Percentiles rank a stretch among this genome's conserved stretches.
Evolutionary conservation across 495 filamentous ascomycete genomes (phyloP).

Genomic region (Oidiodendron maius): DNA sequence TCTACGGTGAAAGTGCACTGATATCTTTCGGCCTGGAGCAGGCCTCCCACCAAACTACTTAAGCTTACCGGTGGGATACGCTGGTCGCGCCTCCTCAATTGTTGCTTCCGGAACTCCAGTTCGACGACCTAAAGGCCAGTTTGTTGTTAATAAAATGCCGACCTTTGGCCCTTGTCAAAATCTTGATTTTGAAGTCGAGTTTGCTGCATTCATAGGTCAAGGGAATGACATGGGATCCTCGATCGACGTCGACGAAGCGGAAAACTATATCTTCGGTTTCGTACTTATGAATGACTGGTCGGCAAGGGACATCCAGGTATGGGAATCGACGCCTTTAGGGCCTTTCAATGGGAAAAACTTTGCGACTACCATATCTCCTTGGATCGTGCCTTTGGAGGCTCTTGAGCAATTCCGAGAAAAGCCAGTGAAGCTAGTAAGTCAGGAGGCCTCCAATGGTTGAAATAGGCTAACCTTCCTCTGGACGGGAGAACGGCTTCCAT

Average conservation of each 20-base stretch:
- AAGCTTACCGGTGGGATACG: slow-evolving; percentile 14
- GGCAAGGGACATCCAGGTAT: slow-evolving; percentile 76
- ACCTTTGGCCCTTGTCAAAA: background rate
- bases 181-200: slow-evolving; percentile 78
- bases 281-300: slow-evolving; percentile 94
- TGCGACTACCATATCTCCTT: slow-evolving; percentile 77
- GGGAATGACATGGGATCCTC: slow-evolving; percentile 58
- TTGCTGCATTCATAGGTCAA: slow-evolving; percentile 72
- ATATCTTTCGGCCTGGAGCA: too few relatives aligned
- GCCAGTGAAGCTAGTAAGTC: background rate
- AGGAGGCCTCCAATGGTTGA: too few relatives aligned
- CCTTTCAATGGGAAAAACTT: slow-evolving; percentile 92
- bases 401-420: slow-evolving; percentile 53
- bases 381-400: slow-evolving; percentile 85
- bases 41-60: background rate
- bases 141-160: background rate
- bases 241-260: slow-evolving; percentile 58
- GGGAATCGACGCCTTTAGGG: slow-evolving; percentile 78
- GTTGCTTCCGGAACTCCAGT: background rate
- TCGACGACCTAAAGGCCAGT: background rate
- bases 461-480: too few relatives aligned
- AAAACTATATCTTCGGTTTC: slow-evolving; percentile 76
- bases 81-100: background rate
- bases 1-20: too few relatives aligned
- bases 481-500: background rate